A percentile compares a stretch with the other conserved stretches of the same genome.
Conservation (phyloP, 2,329 filamentous ascomycete genomes). For the Colletotrichum aenigma region DNA sequence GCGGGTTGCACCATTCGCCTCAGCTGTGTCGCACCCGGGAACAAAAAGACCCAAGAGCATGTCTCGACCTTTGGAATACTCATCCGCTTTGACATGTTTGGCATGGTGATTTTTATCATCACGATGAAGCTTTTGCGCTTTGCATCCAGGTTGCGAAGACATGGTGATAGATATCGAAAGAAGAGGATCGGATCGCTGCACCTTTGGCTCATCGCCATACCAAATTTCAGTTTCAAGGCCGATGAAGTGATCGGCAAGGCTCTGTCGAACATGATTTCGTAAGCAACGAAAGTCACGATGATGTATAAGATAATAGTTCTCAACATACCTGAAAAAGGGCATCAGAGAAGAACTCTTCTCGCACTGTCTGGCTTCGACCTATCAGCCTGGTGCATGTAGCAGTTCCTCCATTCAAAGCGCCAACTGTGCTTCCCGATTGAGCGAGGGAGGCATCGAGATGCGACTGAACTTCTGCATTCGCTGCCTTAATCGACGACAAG, state of each 20-base stretch:
- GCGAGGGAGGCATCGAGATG: constrained; percentile 20
- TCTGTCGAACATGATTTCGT: constrained; percentile 10
- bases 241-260: constrained; percentile 34
- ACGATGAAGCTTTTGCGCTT: constrained; percentile 36
- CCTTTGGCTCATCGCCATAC: constrained; percentile 31
- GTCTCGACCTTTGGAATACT: constrained; percentile 33
- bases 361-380: constrained; percentile 35
- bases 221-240: constrained; percentile 36
- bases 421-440: constrained; percentile 23
- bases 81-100: constrained; percentile 26
- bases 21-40: constrained; percentile 35
- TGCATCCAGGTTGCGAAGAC: constrained; percentile 34
- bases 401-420: constrained; percentile 34
- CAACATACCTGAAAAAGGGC: constrained; percentile 27
- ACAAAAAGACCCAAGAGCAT: constrained; percentile 38
- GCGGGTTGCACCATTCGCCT: constrained; percentile 39
- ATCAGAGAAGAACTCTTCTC: constrained; percentile 39
- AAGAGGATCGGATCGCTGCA: constrained; percentile 35
- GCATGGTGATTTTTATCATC: constrained; percentile 44
- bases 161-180: constrained; percentile 41
- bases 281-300: neutral
- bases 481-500: neutral
- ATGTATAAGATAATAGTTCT: neutral
- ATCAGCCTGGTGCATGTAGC: constrained; percentile 37
- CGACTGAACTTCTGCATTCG: neutral